Evolutionary conservation across 139 green algal genomes (phyloP).

Genomic region (Tetratostichococcus sp.): DNA sequence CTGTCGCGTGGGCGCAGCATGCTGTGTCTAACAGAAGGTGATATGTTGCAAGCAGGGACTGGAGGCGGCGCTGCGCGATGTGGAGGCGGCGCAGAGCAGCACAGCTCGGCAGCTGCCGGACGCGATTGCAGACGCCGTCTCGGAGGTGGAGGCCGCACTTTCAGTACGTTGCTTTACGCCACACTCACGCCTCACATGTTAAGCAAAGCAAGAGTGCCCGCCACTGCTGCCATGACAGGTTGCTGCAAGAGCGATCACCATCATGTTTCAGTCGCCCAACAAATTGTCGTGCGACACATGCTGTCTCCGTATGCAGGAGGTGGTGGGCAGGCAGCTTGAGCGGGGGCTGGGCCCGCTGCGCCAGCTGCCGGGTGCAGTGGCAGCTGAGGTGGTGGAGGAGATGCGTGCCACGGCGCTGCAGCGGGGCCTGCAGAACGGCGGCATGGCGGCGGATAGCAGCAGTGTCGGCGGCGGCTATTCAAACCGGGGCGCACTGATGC

Average conservation of each 20-base stretch:
- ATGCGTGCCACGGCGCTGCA: background rate
- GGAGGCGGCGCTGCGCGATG: conserved; percentile 16
- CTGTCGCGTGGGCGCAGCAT: too few species aligned
- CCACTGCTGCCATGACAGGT: too few species aligned
- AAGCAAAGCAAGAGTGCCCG: too few species aligned
- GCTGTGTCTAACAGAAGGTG: too few species aligned
- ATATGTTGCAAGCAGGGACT: conserved; percentile 13
- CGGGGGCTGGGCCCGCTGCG: background rate
- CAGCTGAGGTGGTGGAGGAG: background rate
- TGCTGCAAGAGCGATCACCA: too few species aligned
- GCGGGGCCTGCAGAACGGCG: too few species aligned
- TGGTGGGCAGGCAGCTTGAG: background rate
- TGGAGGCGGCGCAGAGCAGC: conserved; percentile 25
- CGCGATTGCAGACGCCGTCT: conserved; percentile 14
- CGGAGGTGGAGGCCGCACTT: conserved; percentile 10
- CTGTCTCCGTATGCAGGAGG: background rate
- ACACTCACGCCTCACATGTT: too few species aligned
- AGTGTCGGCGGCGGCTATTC: too few species aligned
- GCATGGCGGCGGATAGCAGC: too few species aligned
- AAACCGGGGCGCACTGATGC: background rate
- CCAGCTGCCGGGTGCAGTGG: background rate
- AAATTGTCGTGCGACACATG: too few species aligned
- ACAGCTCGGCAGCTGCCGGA: conserved; percentile 2
- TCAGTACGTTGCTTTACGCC: conserved; percentile 18
- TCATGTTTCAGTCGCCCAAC: too few species aligned